These are phyloP conservation scores for Sesbania bispinosa DNA, from an alignment of 306 rosid species.

Conservation along the genomic window DNA sequence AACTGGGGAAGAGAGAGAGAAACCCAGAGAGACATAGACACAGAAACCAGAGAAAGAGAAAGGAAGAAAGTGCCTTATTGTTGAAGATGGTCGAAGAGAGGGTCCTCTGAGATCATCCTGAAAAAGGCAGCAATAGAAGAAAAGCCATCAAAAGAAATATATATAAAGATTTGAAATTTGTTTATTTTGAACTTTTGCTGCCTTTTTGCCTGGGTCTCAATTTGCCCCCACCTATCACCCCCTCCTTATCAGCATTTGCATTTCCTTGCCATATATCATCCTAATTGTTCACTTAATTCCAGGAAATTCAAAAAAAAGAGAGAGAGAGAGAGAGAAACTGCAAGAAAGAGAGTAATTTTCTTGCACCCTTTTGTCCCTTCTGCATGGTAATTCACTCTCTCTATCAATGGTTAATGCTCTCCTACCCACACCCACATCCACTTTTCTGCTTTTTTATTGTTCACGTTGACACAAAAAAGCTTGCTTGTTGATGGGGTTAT, in stretches of 20 bases:
- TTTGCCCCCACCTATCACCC: constrained; percentile 30
- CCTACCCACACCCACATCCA: not conserved
- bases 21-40: constrained; percentile 1
- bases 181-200: constrained; percentile 61
- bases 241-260: constrained; percentile 19
- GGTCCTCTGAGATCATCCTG: constrained; percentile 86
- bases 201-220: constrained; percentile 61
- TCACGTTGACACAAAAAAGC: not conserved
- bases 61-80: constrained; percentile 23
- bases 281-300: not conserved
- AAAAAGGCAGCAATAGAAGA: constrained; percentile 62
- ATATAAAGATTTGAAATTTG: not conserved
- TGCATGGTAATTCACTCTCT: constrained; percentile 50
- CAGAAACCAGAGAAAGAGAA: not conserved
- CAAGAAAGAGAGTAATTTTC: constrained; percentile 25
- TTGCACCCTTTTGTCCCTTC: constrained; percentile 27
- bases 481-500: constrained; percentile 60
- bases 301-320: too few relatives aligned
- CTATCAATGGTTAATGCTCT: not conserved
- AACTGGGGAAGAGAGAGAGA: constrained; percentile 23
- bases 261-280: not conserved
- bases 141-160: not conserved
- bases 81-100: constrained; percentile 78
- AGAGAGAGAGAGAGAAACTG: too few relatives aligned
- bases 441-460: constrained; percentile 9